Evolutionary conservation across 768 basidiomycete genomes (phyloP).

Genomic region (Rhizopogon vinicolor): DNA sequence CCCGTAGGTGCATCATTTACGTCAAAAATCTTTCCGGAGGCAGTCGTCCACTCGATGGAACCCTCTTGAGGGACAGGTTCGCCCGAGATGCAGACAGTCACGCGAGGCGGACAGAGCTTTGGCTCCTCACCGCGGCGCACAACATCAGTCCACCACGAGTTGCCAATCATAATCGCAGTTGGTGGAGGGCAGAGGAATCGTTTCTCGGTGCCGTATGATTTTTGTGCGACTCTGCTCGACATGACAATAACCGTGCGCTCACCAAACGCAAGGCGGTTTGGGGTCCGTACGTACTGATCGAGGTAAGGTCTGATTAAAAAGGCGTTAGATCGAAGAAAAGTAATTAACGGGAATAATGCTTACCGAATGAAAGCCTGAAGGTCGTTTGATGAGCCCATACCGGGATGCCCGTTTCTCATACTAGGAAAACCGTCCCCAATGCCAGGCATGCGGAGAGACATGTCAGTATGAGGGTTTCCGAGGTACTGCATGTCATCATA

Average conservation of each 20-base stretch:
- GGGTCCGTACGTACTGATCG: conserved; percentile 79
- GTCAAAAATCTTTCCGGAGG: conserved; percentile 82
- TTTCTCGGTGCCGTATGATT: conserved; percentile 95
- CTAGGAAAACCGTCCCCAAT: conserved; percentile 61
- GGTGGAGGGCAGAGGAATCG: conserved; percentile 93
- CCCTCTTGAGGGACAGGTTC: conserved; percentile 85
- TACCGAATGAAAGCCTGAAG: conserved; percentile 80
- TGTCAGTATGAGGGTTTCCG: conserved; percentile 47
- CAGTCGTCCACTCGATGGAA: conserved; percentile 82
- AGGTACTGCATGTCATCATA: conserved; percentile 64
- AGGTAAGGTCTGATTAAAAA: conserved; percentile 58
- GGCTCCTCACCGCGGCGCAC: conserved; percentile 70
- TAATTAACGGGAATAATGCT: conserved; percentile 18
- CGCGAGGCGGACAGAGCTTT: conserved; percentile 71
- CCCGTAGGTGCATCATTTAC: conserved; percentile 72
- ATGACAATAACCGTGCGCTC: conserved; percentile 94
- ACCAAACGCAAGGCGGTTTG: conserved; percentile 85
- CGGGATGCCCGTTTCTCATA: conserved; percentile 55
- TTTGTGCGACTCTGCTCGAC: conserved; percentile 98
- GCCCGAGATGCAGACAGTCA: conserved; percentile 89
- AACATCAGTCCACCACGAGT: conserved; percentile 90
- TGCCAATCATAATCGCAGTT: conserved; percentile 90
- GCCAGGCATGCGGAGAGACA: conserved; percentile 56
- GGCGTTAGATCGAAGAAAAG: conserved; percentile 10
- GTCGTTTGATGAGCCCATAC: conserved; percentile 63